Evolutionary conservation across 23 red algal species (phyloP), one percentile per base, ranked within the genome.

Genomic region (Gracilaria vermiculophylla): DNA sequence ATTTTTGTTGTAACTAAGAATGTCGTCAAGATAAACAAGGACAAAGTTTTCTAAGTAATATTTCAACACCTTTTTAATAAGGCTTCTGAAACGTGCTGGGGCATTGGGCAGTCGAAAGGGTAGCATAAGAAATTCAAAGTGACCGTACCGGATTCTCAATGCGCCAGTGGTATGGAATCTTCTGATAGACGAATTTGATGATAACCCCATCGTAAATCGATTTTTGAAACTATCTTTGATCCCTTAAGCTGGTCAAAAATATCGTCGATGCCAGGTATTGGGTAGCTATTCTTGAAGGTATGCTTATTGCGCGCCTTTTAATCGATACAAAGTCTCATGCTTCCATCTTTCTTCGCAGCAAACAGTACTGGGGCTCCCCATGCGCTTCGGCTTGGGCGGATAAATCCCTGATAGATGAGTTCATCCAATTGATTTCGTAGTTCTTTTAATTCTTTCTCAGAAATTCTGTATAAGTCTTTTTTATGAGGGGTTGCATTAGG

Each of bases 61-160:
- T n/a, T n/a, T n/a, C n/a, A n/a, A n/a, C n/a, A n/a, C n/a, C n/a
- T n/a, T n/a, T n/a, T n/a, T 41, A 62, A 86, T 86, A 0, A 86
- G 64, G 20, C 52, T 70, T 64, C 49, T 86, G n/a, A 86, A 73
- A 12, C 44, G 20, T 21, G 82, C 64, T 43, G 82, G 82, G 20
- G 82, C 82, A 17, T 53, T 86, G 1, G 64, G 52, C 0, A 86
- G 64, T 41, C 82, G 40, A 73, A 72, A 86, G 1, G 82, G 82
- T 6, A 55, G 36, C 7, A 86, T 17, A 9, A 75, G 64, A 32
- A 72, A 86, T 23, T 86, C 62, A 65, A 39, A 74, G 34, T 43
- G 42, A 1, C 82, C 64, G 52, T 44, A 74, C 20, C 69, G 41
- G 1, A 39, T 86, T 13, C 82, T 53, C 0, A 86, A 86, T 1